Percentiles rank a stretch among this genome's conserved stretches.
phyloP scores from a whole-genome alignment of 768 basidiomycete species.

The Hericium alpestre region DNA sequence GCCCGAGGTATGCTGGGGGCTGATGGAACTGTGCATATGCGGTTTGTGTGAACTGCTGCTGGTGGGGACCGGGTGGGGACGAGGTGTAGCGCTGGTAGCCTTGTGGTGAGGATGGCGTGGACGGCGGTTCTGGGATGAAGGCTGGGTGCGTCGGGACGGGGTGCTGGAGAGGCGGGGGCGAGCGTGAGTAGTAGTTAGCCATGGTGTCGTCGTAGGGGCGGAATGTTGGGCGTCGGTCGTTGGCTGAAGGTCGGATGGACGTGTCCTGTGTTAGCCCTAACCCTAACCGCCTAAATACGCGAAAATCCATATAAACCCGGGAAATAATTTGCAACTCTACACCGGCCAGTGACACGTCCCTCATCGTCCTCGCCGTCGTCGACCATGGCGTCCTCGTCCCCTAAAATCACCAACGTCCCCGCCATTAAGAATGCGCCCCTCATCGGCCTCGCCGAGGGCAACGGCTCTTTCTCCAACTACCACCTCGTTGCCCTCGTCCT shows the following conservation, averaged over 20 bases:
- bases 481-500: slow-evolving; percentile 73
- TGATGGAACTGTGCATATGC: slow-evolving; percentile 43
- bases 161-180: slow-evolving; percentile 76
- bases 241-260: not conserved
- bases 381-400: slow-evolving; percentile 30
- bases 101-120: slow-evolving; percentile 62
- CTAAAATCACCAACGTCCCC: slow-evolving; percentile 57
- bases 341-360: not conserved
- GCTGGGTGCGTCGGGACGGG: slow-evolving; percentile 83
- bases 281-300: not conserved
- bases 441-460: slow-evolving; percentile 76
- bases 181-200: slow-evolving; percentile 29
- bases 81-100: slow-evolving; percentile 67
- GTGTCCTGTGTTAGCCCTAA: not conserved
- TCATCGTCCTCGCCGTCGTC: not conserved
- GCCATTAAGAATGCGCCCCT: slow-evolving; percentile 82
- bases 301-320: not conserved
- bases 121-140: slow-evolving; percentile 75
- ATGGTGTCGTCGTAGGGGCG: not conserved
- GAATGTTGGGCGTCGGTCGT: too few relatives aligned
- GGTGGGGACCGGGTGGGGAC: slow-evolving; percentile 34
- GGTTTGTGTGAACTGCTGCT: slow-evolving; percentile 26
- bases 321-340: not conserved
- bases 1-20: slow-evolving; percentile 22
- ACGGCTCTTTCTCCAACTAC: slow-evolving; percentile 70